Base-by-base conservation (phyloP, 108 stramenopile genomes). In the Cyclotella distinguenda region DNA sequence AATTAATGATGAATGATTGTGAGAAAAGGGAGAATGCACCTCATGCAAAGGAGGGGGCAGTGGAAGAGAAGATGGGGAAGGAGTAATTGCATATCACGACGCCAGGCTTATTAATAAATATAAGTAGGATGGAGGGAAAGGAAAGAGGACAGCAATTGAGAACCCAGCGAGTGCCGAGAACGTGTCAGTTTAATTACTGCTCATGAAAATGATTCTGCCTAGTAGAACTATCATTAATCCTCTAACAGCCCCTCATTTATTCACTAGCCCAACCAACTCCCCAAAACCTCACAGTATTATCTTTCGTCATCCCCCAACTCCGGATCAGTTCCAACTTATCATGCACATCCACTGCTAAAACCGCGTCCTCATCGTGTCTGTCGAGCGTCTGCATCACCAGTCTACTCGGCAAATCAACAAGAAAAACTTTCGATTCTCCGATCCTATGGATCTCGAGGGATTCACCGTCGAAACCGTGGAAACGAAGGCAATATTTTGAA, bases 391-490 rank as follows among this genome's bases (percentile, higher is more conserved):
- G 94, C 25, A 78, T 71, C 16, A 90, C 72, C 49, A 83, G 59
- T 48, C 83, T 63, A 36, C 79, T 84, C 31, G 96, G 86, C 63
- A 98, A 48, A 74, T 96, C 95, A 64, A 98, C 38, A 98, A 44
- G 40, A 88, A 76, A 6, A 96, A 70, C 51, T 79, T 75, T 11
- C 97, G 96, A 48, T 93, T 83, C 67, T 98, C 97, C 22, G 85
- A 88, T 0, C 96, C 96, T 5, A 73, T 82, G 28, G 84, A 81
- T 12, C 87, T 79, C n/a, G 72, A 46, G n/a, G 77, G 83, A 65
- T 86, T 78, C 5, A 79, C 67, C 4, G 78, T 67, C 11, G 86
- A 65, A 60, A 97, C 95, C 2, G 77, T 76, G 42, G 82, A 72
- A 48, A 82, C 68, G 61, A 84, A n/a, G 77, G 62, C 92, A 95